These are phyloP conservation scores for Aspergillus kassunensis DNA, from an alignment of 495 filamentous ascomycete species.

Conservation along the genomic window DNA sequence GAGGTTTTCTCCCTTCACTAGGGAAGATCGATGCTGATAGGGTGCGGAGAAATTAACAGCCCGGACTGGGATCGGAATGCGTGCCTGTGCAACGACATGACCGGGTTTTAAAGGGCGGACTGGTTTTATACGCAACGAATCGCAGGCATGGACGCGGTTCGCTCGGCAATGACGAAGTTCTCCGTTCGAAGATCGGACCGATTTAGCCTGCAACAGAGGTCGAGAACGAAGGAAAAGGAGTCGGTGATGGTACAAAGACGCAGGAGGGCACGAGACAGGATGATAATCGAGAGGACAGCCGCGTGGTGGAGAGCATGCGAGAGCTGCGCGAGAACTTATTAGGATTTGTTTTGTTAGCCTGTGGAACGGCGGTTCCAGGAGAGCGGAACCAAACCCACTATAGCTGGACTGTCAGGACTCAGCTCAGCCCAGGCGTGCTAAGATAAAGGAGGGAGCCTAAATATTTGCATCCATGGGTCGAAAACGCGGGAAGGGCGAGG, in stretches of 20 bases:
- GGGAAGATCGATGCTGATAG: conserved; percentile 4
- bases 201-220: background rate
- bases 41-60: conserved; percentile 20
- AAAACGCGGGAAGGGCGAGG: background rate
- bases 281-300: conserved; percentile 2
- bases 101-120: conserved; percentile 12
- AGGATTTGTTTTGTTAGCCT: conserved; percentile 9
- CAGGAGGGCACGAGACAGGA: conserved; percentile 6
- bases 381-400: conserved; percentile 11
- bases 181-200: too few relatives aligned
- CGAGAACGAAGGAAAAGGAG: background rate
- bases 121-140: conserved; percentile 7
- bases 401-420: background rate
- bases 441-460: background rate
- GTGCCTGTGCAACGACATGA: conserved; percentile 33
- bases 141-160: conserved; percentile 13
- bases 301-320: conserved; percentile 10
- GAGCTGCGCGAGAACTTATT: background rate
- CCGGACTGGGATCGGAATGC: conserved; percentile 27
- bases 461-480: conserved; percentile 1
- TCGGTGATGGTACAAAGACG: background rate
- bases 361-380: conserved; percentile 11
- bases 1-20: conserved; percentile 7
- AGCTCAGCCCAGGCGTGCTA: background rate
- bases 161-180: conserved; percentile 8